Conservation (phyloP, 257 asterid species). For the Paulownia fortunei region DNA sequence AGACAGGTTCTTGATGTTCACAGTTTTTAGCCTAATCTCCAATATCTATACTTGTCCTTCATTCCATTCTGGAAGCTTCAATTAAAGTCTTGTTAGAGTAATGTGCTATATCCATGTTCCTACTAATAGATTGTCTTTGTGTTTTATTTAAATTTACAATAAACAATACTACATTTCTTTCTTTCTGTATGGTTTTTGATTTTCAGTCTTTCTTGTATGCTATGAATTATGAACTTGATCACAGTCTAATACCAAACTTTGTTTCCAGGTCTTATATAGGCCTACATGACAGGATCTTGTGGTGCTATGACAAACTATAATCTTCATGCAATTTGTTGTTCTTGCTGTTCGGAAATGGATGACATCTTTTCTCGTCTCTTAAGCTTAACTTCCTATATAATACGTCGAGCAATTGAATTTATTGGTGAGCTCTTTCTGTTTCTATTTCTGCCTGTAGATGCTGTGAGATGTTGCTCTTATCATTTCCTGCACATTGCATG, state of each 20-base stretch:
- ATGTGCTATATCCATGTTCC: background rate
- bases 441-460: background rate
- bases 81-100: background rate
- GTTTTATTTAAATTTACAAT: background rate
- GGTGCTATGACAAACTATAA: slow-evolving; percentile 40
- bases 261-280: slow-evolving; percentile 34
- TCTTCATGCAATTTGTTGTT: slow-evolving; percentile 34
- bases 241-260: slow-evolving; percentile 9
- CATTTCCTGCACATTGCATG: slow-evolving; percentile 11
- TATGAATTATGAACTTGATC: slow-evolving; percentile 7
- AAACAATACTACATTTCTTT: background rate
- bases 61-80: slow-evolving; percentile 8
- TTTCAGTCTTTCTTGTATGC: background rate
- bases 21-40: background rate
- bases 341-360: slow-evolving; percentile 57
- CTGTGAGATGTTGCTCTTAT: slow-evolving; percentile 4
- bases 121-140: background rate
- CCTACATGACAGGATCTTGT: slow-evolving; percentile 33
- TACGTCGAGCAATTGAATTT: slow-evolving; percentile 54
- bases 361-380: slow-evolving; percentile 70
- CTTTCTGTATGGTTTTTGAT: background rate
- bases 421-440: slow-evolving; percentile 55
- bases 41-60: background rate
- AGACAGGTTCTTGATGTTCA: background rate
- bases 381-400: slow-evolving; percentile 63